Percentiles rank a stretch among this genome's conserved stretches.
phyloP scores from a whole-genome alignment of 2,329 filamentous ascomycete species.

The Alternaria angustiovoidea region DNA sequence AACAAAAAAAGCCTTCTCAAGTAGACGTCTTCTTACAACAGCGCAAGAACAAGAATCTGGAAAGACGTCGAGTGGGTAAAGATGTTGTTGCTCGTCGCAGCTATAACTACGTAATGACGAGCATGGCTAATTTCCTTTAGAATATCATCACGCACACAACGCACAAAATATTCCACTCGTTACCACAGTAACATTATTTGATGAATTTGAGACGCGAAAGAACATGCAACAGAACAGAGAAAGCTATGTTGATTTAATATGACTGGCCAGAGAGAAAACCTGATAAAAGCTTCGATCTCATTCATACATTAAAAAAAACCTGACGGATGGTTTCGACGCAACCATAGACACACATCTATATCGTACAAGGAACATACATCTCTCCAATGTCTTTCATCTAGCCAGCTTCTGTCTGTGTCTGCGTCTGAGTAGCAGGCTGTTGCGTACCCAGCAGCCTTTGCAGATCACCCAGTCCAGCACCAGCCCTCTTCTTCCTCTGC shows the following conservation, averaged over 20 bases:
- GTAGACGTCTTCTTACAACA: no score
- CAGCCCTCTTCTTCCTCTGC: constrained; percentile 53
- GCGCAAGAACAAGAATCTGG: no score
- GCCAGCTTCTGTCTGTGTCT: not conserved
- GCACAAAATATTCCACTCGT: not conserved
- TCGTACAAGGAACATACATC: not conserved
- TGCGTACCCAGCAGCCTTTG: constrained; percentile 49
- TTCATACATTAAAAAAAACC: not conserved
- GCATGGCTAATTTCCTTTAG: not conserved
- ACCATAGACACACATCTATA: not conserved
- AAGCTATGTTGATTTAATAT: no score
- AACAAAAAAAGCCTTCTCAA: not conserved
- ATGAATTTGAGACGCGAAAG: not conserved
- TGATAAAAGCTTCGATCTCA: not conserved
- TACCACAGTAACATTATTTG: not conserved
- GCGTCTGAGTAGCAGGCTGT: constrained; percentile 8
- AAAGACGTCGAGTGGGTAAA: not conserved
- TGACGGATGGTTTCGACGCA: not conserved
- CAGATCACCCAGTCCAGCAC: constrained; percentile 56
- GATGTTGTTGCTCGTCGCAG: not conserved
- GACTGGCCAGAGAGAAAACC: no score
- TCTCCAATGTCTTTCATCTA: not conserved
- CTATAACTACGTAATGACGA: not conserved
- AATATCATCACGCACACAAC: not conserved
- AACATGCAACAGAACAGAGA: not conserved